Base-by-base conservation (phyloP, 805 yeast species). In the Candida endomychidarum region DNA sequence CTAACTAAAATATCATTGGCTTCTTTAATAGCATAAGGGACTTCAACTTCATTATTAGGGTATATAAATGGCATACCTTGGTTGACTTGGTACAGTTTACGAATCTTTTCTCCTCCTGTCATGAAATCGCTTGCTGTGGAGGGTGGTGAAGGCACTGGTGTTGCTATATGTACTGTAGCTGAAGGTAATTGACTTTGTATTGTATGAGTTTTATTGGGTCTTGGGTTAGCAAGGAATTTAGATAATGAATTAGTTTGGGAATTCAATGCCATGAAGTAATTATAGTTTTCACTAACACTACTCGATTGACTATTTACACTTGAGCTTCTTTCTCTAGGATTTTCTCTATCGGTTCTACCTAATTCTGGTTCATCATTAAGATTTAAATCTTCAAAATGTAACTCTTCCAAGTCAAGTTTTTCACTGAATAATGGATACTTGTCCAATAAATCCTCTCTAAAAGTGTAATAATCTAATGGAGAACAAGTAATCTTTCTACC, bases 71-170 rank as follows among this genome's bases (percentile, higher is more conserved):
- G 91, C 61, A 75, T 78, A 2, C 78, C 72, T 55, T 78, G 79
- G 54, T 82, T 80, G 0, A 85, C 74, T 58, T 83, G 89, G 46
- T 75, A 80, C 36, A 77, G 70, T 43, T 77, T 70, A 43, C 81
- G 63, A 7, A 73, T 64, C 49, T 72, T 78, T 34, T 64, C 73
- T 7, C 75, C 75, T 1, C 75, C 75, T 8, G 68, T 47, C 73
- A 69, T 67, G 37, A 63, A 69, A 26, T 69, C 74, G 7, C 73
- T 65, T 1, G 72, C 67, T 5, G 65, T 58, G 9, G 59, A 46
- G 1, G 85, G 81, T 0, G 96, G 96, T 0, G 95, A 86, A 3
- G 96, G 93, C 1, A 84, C 85, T 0, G 96, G 96, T 0, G 96
- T 87, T 0, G 96, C 90, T 8, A 88, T 74, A 56, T 85, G 90